A percentile compares a stretch with the other conserved stretches of the same genome.
phyloP scores from a whole-genome alignment of 345 rosid species.

The Hirschfeldia incana region DNA sequence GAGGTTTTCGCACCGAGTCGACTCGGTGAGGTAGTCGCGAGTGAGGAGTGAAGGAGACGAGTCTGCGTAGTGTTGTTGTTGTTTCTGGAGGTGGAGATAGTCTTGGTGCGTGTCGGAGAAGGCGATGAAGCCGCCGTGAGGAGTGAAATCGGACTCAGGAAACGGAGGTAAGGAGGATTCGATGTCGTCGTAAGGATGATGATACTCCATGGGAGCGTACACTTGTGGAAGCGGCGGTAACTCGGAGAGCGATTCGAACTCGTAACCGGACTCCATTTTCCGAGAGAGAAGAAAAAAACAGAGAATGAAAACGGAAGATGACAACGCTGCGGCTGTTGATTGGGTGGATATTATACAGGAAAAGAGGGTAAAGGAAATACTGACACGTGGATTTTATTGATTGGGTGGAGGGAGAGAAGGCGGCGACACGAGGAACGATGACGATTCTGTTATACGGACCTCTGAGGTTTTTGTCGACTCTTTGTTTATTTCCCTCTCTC shows the following conservation, averaged over 20 bases:
- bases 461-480: constrained; percentile 31
- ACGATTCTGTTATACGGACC: constrained; percentile 33
- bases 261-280: constrained; percentile 27
- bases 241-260: constrained; percentile 28
- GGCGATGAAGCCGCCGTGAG: neutral
- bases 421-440: constrained; percentile 47
- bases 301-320: neutral
- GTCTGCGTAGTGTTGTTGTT: neutral
- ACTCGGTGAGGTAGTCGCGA: constrained; percentile 10
- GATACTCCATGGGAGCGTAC: constrained; percentile 15
- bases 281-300: neutral
- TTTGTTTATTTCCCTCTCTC: constrained; percentile 21
- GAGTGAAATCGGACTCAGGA: constrained; percentile 34
- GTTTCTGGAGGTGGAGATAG: no score
- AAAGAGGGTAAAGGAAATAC: neutral
- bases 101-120: constrained; percentile 10
- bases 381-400: constrained; percentile 36
- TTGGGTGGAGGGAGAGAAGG: constrained; percentile 2
- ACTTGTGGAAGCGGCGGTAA: constrained; percentile 34
- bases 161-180: constrained; percentile 28
- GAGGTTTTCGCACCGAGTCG: constrained; percentile 2
- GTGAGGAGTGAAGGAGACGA: constrained; percentile 17
- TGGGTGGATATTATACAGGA: neutral
- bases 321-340: neutral
- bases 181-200: neutral